Evolutionary conservation across 371 early-diverging fungal species (phyloP).

Genomic region (Mucor mucedo): DNA sequence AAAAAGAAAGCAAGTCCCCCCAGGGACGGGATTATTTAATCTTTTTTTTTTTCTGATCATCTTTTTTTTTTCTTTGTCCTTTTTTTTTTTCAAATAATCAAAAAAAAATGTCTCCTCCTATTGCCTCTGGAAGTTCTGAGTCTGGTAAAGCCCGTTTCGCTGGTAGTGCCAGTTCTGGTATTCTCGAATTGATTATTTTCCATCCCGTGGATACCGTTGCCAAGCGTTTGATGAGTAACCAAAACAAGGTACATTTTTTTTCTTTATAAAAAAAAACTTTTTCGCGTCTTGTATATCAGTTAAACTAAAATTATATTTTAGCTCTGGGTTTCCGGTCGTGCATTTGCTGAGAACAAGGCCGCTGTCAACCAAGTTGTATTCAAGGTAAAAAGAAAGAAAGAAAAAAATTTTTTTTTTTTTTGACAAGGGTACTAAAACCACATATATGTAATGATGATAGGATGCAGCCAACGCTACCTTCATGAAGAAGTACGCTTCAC

Average conservation of each 20-base stretch:
- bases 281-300: background rate
- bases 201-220: constrained; percentile 98
- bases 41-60: background rate
- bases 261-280: background rate
- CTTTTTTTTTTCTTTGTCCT: constrained; percentile 9
- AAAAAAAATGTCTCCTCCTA: constrained; percentile 62
- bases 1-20: constrained; percentile 1
- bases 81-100: constrained; percentile 13
- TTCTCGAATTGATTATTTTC: constrained; percentile 93
- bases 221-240: constrained; percentile 97
- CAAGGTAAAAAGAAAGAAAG: constrained; percentile 56
- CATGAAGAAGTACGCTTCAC: constrained; percentile 84
- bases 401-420: constrained; percentile 1
- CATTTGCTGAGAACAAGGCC: constrained; percentile 63
- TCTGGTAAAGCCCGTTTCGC: constrained; percentile 85
- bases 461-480: constrained; percentile 79
- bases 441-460: constrained; percentile 34
- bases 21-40: constrained; percentile 19
- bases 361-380: constrained; percentile 81
- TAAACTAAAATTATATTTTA: constrained; percentile 10
- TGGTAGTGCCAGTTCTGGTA: constrained; percentile 92
- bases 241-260: constrained; percentile 62
- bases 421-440: constrained; percentile 16
- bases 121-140: constrained; percentile 70
- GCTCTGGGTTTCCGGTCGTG: constrained; percentile 67